phyloP scores from a whole-genome alignment of 192 early-diverging fungal genomes.

The Coemansia sp. region DNA sequence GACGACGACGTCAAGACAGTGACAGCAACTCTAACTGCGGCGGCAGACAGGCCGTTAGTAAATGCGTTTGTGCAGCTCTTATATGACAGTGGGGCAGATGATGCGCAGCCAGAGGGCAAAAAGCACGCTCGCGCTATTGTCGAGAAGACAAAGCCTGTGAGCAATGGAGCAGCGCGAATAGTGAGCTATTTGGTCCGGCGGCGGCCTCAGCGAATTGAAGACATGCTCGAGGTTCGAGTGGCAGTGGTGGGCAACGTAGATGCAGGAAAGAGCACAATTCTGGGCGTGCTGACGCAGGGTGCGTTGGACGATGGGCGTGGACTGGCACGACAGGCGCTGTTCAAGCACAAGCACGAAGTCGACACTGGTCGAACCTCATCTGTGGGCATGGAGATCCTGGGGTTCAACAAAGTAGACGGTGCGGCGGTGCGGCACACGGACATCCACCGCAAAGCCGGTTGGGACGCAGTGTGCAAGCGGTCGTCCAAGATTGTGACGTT shows the following conservation, averaged over 20 bases:
- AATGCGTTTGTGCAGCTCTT: conserved; percentile 37
- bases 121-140: conserved; percentile 22
- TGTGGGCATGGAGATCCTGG: conserved; percentile 87
- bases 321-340: conserved; percentile 83
- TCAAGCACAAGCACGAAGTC: conserved; percentile 86
- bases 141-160: neutral
- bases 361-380: conserved; percentile 88
- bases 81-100: conserved; percentile 23
- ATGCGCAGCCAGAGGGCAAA: neutral
- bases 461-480: conserved; percentile 77
- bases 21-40: conserved; percentile 36
- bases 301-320: conserved; percentile 91
- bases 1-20: conserved; percentile 50
- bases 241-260: conserved; percentile 90
- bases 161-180: neutral
- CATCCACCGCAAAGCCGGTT: conserved; percentile 59
- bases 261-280: conserved; percentile 80
- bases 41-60: conserved; percentile 16
- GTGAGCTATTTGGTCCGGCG: conserved; percentile 62
- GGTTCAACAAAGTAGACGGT: conserved; percentile 64
- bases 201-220: conserved; percentile 69
- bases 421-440: conserved; percentile 35
- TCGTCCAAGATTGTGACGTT: conserved; percentile 75
- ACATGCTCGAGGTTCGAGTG: conserved; percentile 80
- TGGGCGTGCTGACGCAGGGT: conserved; percentile 89